Evolutionary conservation across 2,329 filamentous ascomycete genomes (phyloP), one percentile per base, ranked within the genome.

Genomic region (Neobulgaria alba): DNA sequence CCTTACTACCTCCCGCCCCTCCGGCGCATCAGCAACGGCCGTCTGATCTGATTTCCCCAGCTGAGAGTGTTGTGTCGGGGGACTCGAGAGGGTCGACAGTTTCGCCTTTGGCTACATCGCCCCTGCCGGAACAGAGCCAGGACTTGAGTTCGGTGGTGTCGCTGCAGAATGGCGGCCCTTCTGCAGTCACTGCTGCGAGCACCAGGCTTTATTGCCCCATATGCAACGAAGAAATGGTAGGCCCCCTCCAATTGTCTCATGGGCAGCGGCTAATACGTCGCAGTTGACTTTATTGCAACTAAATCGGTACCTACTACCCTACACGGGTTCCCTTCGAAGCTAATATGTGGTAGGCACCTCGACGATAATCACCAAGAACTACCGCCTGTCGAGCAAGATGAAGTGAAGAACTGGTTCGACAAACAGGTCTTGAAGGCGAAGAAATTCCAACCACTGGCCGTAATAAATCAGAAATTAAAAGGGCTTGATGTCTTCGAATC

Each of bases 221-320:
- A 59, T 98, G 92, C 64, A 88, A 81, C 54, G 93, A 96, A 66
- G 89, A 95, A 63, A 98, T 98, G 92, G 88, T 92, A 67, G 49
- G 48, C 45, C 23, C 29, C 31, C 23, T 36, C 35, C 16, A 17
- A 33, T 30, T 15, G 17, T 30, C 14, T 33, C 8, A 15, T 29
- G 17, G 39, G 34, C 31, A 34, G 14, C 17, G 39, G 37, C 51
- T 61, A 45, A 58, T 36, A 39, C n/a, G 14, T 4, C 42, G 21
- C 56, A 93, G 86, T 73, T 96, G 57, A 96, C 92, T 10, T 67
- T 98, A 36, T 68, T 98, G 29, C 92, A 98, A 66, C 69, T 98
- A 30, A 96, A 98, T 60, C 79, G 80, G 76, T 78, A 67, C 50
- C n/a, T 26, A 7, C 23, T 26, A 26, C 23, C 23, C 23, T 26